A percentile compares a stretch with the other conserved stretches of the same genome.
phyloP scores from a whole-genome alignment of 257 asterid genomes.

The Solanum lignicaule region DNA sequence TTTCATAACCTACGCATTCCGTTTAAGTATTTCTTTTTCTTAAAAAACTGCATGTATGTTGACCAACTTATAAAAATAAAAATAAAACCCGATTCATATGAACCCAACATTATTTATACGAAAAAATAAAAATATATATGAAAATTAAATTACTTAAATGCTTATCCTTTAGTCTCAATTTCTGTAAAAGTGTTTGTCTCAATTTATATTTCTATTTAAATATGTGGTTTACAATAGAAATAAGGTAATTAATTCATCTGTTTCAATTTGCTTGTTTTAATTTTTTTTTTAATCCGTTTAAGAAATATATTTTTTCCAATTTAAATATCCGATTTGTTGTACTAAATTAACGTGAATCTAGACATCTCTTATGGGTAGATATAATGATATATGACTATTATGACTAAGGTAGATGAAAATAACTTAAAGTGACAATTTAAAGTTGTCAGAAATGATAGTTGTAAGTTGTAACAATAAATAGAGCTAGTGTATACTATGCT shows the following conservation, averaged over 20 bases:
- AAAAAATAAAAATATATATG: neutral
- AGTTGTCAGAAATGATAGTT: neutral
- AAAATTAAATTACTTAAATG: neutral
- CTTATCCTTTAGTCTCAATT: neutral
- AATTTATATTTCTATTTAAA: neutral
- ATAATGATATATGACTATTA: too few relatives aligned
- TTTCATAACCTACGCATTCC: neutral
- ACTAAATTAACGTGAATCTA: neutral
- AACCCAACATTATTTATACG: neutral
- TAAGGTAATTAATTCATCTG: too few relatives aligned
- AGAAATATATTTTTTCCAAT: too few relatives aligned
- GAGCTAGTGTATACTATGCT: neutral
- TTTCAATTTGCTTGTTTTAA: too few relatives aligned
- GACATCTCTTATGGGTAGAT: too few relatives aligned
- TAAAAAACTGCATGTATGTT: neutral
- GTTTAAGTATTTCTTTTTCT: neutral
- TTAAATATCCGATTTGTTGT: neutral
- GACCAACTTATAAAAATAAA: too few relatives aligned
- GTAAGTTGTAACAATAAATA: neutral
- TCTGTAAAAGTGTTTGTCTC: neutral
- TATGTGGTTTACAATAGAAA: neutral
- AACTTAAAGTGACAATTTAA: too few relatives aligned
- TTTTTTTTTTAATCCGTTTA: too few relatives aligned
- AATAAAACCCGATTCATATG: neutral
- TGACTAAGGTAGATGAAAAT: too few relatives aligned